Base-by-base conservation (phyloP, 116 monocot genomes). In the Cymodocea nodosa region DNA sequence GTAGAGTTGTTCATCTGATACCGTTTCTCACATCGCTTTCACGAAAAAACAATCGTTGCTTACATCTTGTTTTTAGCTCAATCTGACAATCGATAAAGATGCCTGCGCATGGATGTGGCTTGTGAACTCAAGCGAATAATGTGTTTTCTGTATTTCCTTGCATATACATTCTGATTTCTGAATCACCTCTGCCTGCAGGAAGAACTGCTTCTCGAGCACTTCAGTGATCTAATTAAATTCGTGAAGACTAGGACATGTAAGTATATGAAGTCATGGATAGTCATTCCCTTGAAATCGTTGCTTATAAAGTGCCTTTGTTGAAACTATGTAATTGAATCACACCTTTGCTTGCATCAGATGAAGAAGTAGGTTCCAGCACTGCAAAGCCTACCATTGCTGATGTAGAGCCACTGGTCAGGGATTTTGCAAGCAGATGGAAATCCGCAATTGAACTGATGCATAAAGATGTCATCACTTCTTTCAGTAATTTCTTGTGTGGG, bases 391-490 rank as follows among this genome's bases (percentile, higher is more conserved):
- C 78, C 5, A 67, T 84, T 18, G 56, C 77, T 13, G 92, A 82
- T 49, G 84, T 77, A 5, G 91, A 98, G 39, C 82, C 86, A 4
- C 56, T 98, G 50, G 87, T 98, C 19, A 86, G 86, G 78, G 97
- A 92, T 71, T 98, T 98, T 53, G 82, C 82, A 0, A 79, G 73
- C 65, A 78, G 92, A 66, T 92, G 92, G 92, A 92, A 92, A 73
- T 75, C 74, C 35, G 88, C 91, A 8, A 97, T 97, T 56, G 91
- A 97, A 59, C 80, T 88, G 52, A 97, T 97, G 97, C 92, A 98
- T 80, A 91, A 85, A 64, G 87, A 98, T 67, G 88, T 98, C 17
- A 98, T 98, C 50, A 98, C 97, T 44, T 98, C 92, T 35, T 98
- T 98, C 78, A 98, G 92, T 79, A 98, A 98, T 68, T 91, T 89